These are phyloP conservation scores for Penicillium coffeae DNA, from an alignment of 495 filamentous ascomycete genomes.

Conservation along the genomic window DNA sequence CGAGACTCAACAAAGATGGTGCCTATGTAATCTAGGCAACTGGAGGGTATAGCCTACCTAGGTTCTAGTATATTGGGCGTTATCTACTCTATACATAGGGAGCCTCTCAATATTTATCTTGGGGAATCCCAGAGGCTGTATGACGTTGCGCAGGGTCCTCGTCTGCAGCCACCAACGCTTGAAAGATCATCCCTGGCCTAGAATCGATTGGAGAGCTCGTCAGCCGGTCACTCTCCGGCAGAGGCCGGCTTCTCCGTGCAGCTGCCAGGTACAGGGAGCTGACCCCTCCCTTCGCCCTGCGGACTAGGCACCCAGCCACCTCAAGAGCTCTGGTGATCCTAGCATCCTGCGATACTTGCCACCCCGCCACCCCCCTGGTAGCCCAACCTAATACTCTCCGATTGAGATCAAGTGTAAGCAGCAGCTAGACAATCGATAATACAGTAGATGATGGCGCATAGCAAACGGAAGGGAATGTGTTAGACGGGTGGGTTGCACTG, in stretches of 20 bases:
- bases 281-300: conserved; percentile 6
- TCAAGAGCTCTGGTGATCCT: background rate
- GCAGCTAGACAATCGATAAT: no score
- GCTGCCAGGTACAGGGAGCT: conserved; percentile 26
- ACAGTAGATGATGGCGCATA: background rate
- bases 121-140: background rate
- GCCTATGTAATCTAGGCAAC: no score
- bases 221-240: conserved; percentile 6
- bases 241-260: conserved; percentile 1
- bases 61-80: no score
- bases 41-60: no score
- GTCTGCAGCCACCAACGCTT: background rate
- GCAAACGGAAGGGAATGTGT: conserved; percentile 9
- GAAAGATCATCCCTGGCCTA: background rate
- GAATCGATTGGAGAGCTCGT: background rate
- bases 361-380: background rate
- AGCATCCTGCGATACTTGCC: no score
- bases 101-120: no score
- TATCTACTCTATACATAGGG: no score
- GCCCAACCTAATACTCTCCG: no score
- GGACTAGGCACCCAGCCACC: conserved; percentile 4
- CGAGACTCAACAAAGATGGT: no score
- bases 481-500: conserved; percentile 10
- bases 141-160: background rate
- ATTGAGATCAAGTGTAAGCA: no score